Base-by-base conservation (phyloP, 1,139 yeast species). In the Candida sanyaensis region DNA sequence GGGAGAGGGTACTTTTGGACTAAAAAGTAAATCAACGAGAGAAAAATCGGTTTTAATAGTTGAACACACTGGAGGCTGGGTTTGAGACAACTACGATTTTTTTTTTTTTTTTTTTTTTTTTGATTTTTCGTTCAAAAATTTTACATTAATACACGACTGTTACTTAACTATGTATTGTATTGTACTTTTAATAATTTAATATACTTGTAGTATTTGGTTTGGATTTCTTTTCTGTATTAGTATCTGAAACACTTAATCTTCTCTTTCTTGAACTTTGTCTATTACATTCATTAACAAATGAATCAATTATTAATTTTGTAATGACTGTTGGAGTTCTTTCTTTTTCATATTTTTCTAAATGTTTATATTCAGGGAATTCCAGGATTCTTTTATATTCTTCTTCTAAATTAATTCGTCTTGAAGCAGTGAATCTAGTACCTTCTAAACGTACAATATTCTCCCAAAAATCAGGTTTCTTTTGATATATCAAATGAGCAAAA, bases 401-500 rank as follows among this genome's bases (percentile, higher is more conserved):
- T 12, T 37, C 32, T 9, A 42, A 38, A 8, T 41, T 41, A 10
- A 41, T 33, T 41, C 31, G 12, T 4, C 28, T 41, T 12, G 37
- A 12, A 5, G 29, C 36, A 6, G 36, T 17, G 24, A 12, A 41
- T 33, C 37, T 41, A n/a, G 30, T 29, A 2, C 37, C 43, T 29
- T 41, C 43, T 13, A 32, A 21, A 4, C 36, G 31, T 9, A 41
- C 11, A n/a, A 41, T 23, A n/a, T 17, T 26, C 10, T 23, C 44
- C 41, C 41, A 37, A 11, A 38, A 38, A 11, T 34, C 5, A 1
- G 38, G 29, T 1, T 30, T 17, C 29, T 46, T 41, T 11, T 39
- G 43, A 27, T 36, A 29, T 11, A 64, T 46, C 64, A 63, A 62
- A 8, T 51, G 50, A 4, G 61, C 59, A 46, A 64, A 58, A 1